A percentile compares a stretch with the other conserved stretches of the same genome.
Conservation (phyloP, 805 yeast species). For the Grigorovia humatica region DNA sequence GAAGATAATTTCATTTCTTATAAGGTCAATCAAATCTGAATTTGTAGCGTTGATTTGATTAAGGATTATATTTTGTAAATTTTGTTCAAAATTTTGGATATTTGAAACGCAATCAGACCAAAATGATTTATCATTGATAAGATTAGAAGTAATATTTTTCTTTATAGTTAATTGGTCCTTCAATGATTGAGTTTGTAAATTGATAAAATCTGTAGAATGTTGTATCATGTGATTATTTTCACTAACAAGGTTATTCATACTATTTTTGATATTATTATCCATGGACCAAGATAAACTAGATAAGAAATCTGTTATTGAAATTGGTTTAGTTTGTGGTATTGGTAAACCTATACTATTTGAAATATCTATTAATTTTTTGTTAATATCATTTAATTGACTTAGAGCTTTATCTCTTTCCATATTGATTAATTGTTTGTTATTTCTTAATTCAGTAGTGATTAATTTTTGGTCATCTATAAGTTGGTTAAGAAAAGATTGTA, state of each 20-base stretch:
- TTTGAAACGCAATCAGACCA: constrained; percentile 19
- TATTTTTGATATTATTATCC: not conserved
- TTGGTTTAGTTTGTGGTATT: constrained; percentile 2
- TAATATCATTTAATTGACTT: constrained; percentile 8
- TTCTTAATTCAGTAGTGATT: constrained; percentile 14
- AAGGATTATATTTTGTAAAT: constrained; percentile 3
- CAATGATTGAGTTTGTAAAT: constrained; percentile 15
- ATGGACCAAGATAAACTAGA: not conserved
- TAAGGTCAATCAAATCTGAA: not conserved
- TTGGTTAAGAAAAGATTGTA: constrained; percentile 14
- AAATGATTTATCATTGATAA: constrained; percentile 9
- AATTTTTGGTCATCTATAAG: constrained; percentile 19
- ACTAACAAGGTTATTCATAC: not conserved
- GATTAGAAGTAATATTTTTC: constrained; percentile 14
- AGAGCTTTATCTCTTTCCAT: constrained; percentile 7
- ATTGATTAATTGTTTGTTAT: constrained; percentile 9
- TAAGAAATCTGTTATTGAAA: constrained; percentile 2
- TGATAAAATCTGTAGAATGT: constrained; percentile 19
- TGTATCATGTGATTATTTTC: constrained; percentile 12
- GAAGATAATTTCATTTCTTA: constrained; percentile 1
- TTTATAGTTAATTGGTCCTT: constrained; percentile 16
- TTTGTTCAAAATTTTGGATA: constrained; percentile 16
- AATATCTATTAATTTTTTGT: constrained; percentile 7
- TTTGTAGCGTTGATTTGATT: not conserved
- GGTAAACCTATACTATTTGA: constrained; percentile 1